phyloP scores from a whole-genome alignment of 345 rosid genomes.

The Durio zibethinus region DNA sequence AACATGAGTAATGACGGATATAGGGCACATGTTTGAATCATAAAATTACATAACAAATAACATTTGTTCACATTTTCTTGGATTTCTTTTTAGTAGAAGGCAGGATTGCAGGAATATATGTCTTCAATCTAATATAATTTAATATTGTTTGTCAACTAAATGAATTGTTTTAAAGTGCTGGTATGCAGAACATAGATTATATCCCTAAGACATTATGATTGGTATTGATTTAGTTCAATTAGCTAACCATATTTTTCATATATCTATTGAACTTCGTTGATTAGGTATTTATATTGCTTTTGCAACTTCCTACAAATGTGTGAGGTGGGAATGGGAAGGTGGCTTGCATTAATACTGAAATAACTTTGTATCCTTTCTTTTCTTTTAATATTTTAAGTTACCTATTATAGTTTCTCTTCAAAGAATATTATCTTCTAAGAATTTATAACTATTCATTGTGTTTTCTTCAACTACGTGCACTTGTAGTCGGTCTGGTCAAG shows the following conservation, averaged over 20 bases:
- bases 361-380: constrained; percentile 70
- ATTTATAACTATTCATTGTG: constrained; percentile 1
- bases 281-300: neutral
- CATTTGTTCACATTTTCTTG: neutral
- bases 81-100: neutral
- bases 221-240: neutral
- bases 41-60: neutral
- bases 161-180: neutral
- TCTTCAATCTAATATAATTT: too few relatives aligned
- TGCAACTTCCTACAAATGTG: constrained; percentile 81
- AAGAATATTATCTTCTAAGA: neutral
- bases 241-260: neutral
- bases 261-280: neutral
- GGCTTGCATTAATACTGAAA: constrained; percentile 81
- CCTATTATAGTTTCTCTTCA: neutral
- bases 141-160: neutral
- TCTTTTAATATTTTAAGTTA: neutral
- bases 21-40: neutral
- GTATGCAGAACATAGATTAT: neutral
- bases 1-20: neutral
- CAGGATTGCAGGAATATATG: neutral
- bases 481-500: constrained; percentile 78
- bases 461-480: constrained; percentile 29
- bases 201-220: neutral
- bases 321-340: constrained; percentile 89